A percentile compares a stretch with the other conserved stretches of the same genome.
Evolutionary conservation across 75 land plant genomes (phyloP).

Genomic region (Chamaecyparis obtusa): DNA sequence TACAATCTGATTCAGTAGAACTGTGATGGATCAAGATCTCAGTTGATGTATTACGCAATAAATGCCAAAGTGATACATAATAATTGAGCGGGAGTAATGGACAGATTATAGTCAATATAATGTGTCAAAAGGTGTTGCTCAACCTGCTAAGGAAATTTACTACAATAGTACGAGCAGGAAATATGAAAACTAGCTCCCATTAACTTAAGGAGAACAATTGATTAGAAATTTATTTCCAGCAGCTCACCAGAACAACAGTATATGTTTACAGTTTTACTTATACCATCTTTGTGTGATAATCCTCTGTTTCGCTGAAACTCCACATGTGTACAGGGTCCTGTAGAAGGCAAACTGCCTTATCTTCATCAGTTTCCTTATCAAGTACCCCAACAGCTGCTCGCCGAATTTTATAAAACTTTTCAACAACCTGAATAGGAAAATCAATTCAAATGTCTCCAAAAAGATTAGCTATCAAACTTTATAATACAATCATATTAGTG

Average conservation of each 20-base stretch:
- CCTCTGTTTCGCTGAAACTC: constrained; percentile 29
- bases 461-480: neutral
- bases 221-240: neutral
- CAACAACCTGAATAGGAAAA: constrained; percentile 46
- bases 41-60: neutral
- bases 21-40: neutral
- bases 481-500: neutral
- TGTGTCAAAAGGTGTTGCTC: neutral
- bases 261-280: neutral
- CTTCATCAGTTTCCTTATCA: constrained; percentile 35
- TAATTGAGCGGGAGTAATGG: neutral
- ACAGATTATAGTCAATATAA: neutral
- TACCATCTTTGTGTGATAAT: neutral
- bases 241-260: neutral
- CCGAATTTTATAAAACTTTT: constrained; percentile 64
- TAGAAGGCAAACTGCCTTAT: constrained; percentile 55
- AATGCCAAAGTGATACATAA: neutral
- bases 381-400: constrained; percentile 23
- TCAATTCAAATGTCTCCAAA: neutral
- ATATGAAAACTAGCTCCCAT: neutral
- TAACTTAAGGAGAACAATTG: neutral
- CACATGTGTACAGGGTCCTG: constrained; percentile 51
- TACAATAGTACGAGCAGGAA: neutral
- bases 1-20: neutral
- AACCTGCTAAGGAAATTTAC: neutral